Conservation (phyloP, 345 rosid genomes). For the Cardiospermum halicacabum region DNA sequence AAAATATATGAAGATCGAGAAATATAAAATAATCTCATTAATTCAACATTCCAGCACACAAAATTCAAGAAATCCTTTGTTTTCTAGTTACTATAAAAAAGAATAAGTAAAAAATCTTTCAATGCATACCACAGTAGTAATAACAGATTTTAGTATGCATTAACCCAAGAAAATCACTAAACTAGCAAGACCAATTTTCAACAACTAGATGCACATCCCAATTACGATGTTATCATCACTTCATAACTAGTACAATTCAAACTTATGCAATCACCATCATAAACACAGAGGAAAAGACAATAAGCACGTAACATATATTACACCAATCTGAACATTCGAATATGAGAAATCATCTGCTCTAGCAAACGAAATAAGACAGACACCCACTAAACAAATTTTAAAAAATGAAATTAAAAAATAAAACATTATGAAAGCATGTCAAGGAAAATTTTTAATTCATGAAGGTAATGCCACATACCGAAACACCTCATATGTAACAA, state of each 20-base stretch:
- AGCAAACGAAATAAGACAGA: neutral
- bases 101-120: neutral
- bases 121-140: neutral
- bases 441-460: too few relatives aligned
- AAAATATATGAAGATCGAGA: neutral
- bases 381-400: neutral
- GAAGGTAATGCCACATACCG: neutral
- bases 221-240: neutral
- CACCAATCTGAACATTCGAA: too few relatives aligned
- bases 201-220: neutral
- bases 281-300: neutral
- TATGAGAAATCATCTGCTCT: neutral
- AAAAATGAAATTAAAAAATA: neutral
- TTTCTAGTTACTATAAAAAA: neutral
- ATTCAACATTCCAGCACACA: neutral
- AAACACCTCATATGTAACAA: neutral
- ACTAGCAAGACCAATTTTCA: too few relatives aligned
- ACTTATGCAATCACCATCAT: neutral
- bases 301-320: neutral
- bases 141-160: constrained; percentile 5
- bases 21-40: neutral
- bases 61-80: neutral
- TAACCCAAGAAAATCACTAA: neutral
- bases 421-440: too few relatives aligned
- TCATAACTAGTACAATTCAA: neutral